Evolutionary conservation across 352 stramenopile genomes (phyloP).

Genomic region (Phytopythium sindhum): DNA sequence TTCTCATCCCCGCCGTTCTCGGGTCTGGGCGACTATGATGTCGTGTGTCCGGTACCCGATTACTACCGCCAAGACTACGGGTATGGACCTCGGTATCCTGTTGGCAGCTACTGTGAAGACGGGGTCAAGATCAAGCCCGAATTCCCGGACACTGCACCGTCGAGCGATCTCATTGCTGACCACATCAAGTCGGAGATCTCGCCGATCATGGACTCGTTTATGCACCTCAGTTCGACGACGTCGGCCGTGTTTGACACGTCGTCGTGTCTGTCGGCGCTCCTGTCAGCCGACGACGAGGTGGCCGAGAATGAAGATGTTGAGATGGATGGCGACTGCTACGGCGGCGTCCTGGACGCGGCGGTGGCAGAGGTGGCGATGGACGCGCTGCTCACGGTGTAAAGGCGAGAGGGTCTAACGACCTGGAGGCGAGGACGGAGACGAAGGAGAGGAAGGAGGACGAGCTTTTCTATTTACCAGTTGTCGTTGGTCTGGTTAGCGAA

Average conservation of each 20-base stretch:
- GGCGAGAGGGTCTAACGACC: neutral
- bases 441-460: too few relatives aligned
- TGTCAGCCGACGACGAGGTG: neutral
- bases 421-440: neutral
- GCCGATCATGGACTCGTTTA: slow-evolving; percentile 4
- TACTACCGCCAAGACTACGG: neutral
- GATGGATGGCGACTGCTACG: neutral
- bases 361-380: neutral
- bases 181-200: neutral
- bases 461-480: neutral
- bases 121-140: neutral
- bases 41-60: neutral
- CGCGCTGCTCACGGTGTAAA: neutral
- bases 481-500: neutral
- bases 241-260: neutral
- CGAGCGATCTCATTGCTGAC: neutral
- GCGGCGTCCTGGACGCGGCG: neutral
- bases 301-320: neutral
- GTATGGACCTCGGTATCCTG: neutral
- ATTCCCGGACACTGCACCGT: neutral
- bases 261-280: neutral
- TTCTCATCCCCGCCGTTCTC: neutral
- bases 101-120: neutral
- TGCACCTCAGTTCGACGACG: neutral
- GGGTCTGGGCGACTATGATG: neutral